phyloP scores from a whole-genome alignment of 345 rosid genomes.

The Corchorus capsularis region DNA sequence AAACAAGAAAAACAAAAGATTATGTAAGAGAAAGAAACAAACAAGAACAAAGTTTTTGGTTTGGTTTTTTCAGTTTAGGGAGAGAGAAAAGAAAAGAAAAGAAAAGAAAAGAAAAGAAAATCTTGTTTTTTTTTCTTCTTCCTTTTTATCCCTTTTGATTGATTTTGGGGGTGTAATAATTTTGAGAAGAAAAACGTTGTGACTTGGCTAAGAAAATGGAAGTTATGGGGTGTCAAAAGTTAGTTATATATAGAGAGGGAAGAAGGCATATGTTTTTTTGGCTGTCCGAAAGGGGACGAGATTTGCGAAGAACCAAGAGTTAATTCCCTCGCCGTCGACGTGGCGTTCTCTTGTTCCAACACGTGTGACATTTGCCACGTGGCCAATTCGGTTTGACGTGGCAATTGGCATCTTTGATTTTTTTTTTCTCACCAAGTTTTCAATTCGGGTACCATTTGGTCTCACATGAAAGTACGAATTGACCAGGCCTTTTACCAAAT shows the following conservation, averaged over 20 bases:
- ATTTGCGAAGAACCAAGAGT: slow-evolving; percentile 20
- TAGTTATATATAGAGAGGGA: slow-evolving; percentile 24
- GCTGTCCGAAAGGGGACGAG: slow-evolving; percentile 29
- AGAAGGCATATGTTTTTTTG: not conserved
- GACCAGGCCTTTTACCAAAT: slow-evolving; percentile 27
- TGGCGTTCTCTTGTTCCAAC: not conserved
- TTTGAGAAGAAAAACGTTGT: slow-evolving; percentile 18
- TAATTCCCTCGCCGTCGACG: slow-evolving; percentile 11
- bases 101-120: no score
- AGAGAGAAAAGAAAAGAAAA: not conserved
- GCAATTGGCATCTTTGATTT: not conserved
- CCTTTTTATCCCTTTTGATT: no score
- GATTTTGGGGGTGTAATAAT: not conserved
- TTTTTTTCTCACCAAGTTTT: not conserved
- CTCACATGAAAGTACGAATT: slow-evolving; percentile 16
- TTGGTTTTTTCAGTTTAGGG: not conserved
- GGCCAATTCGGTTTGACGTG: slow-evolving; percentile 1
- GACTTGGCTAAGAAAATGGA: slow-evolving; percentile 35
- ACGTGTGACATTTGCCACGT: not conserved
- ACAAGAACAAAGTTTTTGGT: not conserved
- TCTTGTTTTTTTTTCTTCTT: not conserved
- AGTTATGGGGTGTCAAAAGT: slow-evolving; percentile 41
- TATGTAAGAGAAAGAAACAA: not conserved
- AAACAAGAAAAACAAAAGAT: not conserved
- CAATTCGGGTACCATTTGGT: not conserved